Evolutionary conservation across 1,284 basidiomycete species (phyloP).

Genomic region (Sphagnurus paluster): DNA sequence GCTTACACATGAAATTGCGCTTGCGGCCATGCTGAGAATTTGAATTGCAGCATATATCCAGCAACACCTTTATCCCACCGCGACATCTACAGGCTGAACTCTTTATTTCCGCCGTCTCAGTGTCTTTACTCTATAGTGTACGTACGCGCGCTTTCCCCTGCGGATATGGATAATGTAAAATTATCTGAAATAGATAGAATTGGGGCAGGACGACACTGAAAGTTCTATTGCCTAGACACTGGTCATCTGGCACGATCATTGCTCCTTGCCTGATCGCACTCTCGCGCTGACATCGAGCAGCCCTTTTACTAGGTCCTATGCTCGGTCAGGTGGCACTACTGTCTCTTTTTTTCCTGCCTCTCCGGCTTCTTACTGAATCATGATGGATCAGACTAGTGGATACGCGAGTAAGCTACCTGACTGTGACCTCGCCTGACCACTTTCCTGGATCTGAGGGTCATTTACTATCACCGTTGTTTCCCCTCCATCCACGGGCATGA

Average conservation of each 20-base stretch:
- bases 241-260: constrained; percentile 5
- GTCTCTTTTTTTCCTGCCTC: not conserved
- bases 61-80: not conserved
- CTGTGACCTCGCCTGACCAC: no score
- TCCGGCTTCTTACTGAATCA: not conserved
- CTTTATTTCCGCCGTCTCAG: constrained; percentile 5
- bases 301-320: not conserved
- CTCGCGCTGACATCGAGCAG: constrained; percentile 1
- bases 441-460: no score
- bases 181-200: no score
- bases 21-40: constrained; percentile 7
- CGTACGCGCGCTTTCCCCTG: not conserved
- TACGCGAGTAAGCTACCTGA: no score
- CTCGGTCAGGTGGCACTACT: constrained; percentile 2
- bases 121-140: constrained; percentile 1
- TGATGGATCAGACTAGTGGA: not conserved
- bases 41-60: not conserved
- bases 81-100: not conserved
- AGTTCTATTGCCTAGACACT: no score
- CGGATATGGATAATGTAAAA: not conserved
- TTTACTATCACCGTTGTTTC: no score
- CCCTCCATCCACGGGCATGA: no score
- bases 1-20: not conserved
- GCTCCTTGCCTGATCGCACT: not conserved
- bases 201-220: no score